These are phyloP conservation scores for Cladosporium sp. DNA, from an alignment of 2,329 filamentous ascomycete species.

Conservation along the genomic window DNA sequence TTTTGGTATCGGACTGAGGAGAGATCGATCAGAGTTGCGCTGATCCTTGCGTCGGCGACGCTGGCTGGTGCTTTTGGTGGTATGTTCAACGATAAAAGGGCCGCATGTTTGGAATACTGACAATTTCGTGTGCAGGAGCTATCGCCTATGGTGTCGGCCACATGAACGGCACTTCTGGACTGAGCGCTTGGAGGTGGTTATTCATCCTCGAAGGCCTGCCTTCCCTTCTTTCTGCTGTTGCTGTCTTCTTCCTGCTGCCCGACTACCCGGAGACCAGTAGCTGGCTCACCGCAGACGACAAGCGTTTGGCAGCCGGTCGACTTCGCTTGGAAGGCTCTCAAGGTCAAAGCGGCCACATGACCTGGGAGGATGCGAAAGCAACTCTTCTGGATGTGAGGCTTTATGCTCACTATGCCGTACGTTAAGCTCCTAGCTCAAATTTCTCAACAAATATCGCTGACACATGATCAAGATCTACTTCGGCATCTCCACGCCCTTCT, in stretches of 20 bases:
- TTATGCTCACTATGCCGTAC: constrained; percentile 50
- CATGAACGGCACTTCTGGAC: constrained; percentile 53
- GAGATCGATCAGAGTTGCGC: constrained; percentile 26
- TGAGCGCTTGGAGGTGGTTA: constrained; percentile 62
- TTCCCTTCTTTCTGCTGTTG: constrained; percentile 49
- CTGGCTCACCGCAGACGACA: constrained; percentile 40
- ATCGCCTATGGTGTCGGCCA: constrained; percentile 46
- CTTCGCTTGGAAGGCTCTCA: constrained; percentile 42
- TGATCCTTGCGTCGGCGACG: constrained; percentile 31
- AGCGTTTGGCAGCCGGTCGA: constrained; percentile 38
- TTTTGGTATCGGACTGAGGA: constrained; percentile 32
- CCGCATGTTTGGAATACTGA: background rate
- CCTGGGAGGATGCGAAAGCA: constrained; percentile 44
- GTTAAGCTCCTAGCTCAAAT: constrained; percentile 12
- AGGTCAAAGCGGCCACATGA: constrained; percentile 41
- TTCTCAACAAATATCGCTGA: background rate
- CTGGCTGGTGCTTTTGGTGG: constrained; percentile 33
- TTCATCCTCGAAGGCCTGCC: constrained; percentile 57
- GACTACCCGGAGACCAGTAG: constrained; percentile 49
- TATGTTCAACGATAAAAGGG: background rate
- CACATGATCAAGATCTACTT: constrained; percentile 42
- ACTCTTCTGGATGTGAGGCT: constrained; percentile 49
- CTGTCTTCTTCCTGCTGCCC: constrained; percentile 53
- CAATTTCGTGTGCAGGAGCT: constrained; percentile 11
- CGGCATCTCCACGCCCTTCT: constrained; percentile 37